phyloP scores from a whole-genome alignment of 345 rosid genomes.

The Corymbia maculata region DNA sequence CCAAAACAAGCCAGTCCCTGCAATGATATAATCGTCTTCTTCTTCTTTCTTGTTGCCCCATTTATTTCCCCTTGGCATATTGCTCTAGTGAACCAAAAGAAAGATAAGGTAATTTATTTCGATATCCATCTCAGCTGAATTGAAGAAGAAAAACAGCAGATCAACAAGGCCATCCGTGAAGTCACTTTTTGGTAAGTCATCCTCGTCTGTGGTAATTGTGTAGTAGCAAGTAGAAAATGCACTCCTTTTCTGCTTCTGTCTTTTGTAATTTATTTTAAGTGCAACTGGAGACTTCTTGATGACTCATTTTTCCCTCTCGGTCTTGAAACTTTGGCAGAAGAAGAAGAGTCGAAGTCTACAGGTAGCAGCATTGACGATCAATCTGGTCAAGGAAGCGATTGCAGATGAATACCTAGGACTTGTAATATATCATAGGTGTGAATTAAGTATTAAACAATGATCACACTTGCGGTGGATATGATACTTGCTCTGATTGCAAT shows the following conservation, averaged over 20 bases:
- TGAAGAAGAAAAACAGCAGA: slow-evolving; percentile 2
- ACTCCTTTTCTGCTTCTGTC: not conserved
- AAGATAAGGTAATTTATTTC: not conserved
- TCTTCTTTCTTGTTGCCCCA: not conserved
- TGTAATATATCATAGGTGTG: not conserved
- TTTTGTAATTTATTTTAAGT: not conserved
- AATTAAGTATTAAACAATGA: not conserved
- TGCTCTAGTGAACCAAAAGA: not conserved
- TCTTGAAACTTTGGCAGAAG: not conserved
- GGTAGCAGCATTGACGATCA: not conserved
- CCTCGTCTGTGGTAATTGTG: not conserved
- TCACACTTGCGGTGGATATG: not conserved
- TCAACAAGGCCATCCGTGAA: not conserved
- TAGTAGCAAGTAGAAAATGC: not conserved
- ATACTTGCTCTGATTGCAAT: not conserved
- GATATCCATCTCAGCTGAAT: not conserved
- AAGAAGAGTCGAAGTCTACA: not conserved
- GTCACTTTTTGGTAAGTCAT: not conserved
- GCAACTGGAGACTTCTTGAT: not conserved
- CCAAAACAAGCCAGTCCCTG: not conserved
- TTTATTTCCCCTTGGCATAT: not conserved
- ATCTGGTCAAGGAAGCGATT: not conserved
- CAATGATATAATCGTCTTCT: not conserved
- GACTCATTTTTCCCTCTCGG: not conserved
- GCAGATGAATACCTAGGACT: not conserved